Base-by-base conservation (phyloP, 306 rosid genomes). In the Corylus avellana region DNA sequence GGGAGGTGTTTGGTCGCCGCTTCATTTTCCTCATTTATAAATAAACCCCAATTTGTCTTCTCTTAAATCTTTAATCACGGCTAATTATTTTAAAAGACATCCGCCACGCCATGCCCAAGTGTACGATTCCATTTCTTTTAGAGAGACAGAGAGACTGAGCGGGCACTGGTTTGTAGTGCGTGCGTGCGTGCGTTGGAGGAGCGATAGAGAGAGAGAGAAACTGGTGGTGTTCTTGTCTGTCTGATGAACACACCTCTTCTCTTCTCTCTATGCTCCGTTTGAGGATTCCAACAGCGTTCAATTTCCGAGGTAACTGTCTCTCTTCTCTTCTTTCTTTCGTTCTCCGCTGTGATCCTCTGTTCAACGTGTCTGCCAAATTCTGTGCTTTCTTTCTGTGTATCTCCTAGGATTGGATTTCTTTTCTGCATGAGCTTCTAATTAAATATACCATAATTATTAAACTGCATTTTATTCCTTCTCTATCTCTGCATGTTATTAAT, bases 91-190 rank as follows among this genome's bases (percentile, higher is more conserved):
- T 58, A 76, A 78, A 80, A 80, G 84, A 80, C 51, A 58, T 72
- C 69, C 10, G 59, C 79, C 77, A 82, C 81, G 84, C 75, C 81
- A 84, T 82, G 82, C 73, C 44, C 46, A 63, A 77, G 67, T 73
- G 78, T 73, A 22, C 78, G 66, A 20, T 73, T 37, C 22, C 22
- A 32, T 63, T 63, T 61, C 22, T 37, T 63, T 79, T 48, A 18
- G 70, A 56, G 25, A 22, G 25, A 22, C 25, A 22, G 62, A 17
- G 63, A 57, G 64, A 58, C 32, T 20, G 64, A 3, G 27, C 27
- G 17, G 10, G 53, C 64, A n/a, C 27, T 58, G 22, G 25, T 20
- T 22, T 2, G 20, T 1, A 64, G 70, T 2, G 22, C 9, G 67
- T 27, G 11, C 5, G 25, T 1, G 13, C 22, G 13, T 59, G 66